These are phyloP conservation scores for Sarcomyxa edulis DNA, from an alignment of 768 basidiomycete species.

Conservation along the genomic window DNA sequence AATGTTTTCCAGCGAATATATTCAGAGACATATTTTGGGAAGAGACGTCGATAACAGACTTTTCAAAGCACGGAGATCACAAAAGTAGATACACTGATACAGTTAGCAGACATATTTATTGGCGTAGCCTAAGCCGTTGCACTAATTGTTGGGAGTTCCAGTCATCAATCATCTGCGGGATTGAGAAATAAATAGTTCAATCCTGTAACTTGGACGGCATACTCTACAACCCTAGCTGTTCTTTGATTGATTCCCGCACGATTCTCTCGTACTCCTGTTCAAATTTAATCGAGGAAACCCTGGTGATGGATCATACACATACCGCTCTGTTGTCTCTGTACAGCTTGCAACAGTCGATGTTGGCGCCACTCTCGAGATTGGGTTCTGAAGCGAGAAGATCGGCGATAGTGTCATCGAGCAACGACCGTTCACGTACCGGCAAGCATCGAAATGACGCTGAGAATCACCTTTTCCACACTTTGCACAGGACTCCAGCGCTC, in stretches of 20 bases:
- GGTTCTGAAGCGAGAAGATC: slow-evolving; percentile 54
- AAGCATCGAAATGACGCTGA: slow-evolving; percentile 96
- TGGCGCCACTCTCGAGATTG: slow-evolving; percentile 95
- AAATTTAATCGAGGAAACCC: not conserved
- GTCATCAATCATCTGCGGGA: too few species aligned
- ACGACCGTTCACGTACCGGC: slow-evolving; percentile 54
- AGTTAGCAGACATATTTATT: too few species aligned
- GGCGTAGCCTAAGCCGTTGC: too few species aligned
- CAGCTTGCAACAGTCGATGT: slow-evolving; percentile 95
- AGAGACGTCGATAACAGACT: slow-evolving; percentile 30
- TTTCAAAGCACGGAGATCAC: slow-evolving; percentile 27
- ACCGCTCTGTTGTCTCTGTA: slow-evolving; percentile 76
- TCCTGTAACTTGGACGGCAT: too few species aligned
- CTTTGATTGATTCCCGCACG: slow-evolving; percentile 76
- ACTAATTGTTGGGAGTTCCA: too few species aligned
- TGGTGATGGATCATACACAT: slow-evolving; percentile 1
- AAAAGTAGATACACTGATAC: too few species aligned
- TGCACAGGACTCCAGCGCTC: slow-evolving; percentile 99
- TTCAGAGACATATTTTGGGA: slow-evolving; percentile 83
- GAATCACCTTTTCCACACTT: slow-evolving; percentile 93
- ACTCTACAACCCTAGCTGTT: slow-evolving; percentile 83
- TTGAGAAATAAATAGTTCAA: too few species aligned
- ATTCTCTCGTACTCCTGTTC: slow-evolving; percentile 76
- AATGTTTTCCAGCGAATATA: slow-evolving; percentile 84
- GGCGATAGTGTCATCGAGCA: not conserved